Evolutionary conservation across 345 rosid species (phyloP).

Genomic region (Eutrema heterophyllum): DNA sequence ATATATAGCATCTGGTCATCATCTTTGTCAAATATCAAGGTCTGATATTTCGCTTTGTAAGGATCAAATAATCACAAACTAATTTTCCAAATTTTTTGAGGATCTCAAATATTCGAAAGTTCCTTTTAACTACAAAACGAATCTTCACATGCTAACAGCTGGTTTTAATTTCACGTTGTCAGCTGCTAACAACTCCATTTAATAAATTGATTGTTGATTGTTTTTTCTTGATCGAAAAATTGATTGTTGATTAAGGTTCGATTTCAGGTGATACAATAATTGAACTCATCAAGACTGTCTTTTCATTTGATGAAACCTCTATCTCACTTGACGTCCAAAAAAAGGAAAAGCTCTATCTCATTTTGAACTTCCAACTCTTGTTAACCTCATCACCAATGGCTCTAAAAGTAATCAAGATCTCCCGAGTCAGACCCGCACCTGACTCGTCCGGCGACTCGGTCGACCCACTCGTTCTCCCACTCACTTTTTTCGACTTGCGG

Average conservation of each 20-base stretch:
- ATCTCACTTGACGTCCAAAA: not conserved
- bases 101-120: no score
- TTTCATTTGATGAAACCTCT: not conserved
- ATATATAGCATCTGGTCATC: no score
- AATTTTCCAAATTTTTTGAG: no score
- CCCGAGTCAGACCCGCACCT: not conserved
- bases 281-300: not conserved
- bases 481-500: not conserved
- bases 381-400: not conserved
- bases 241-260: not conserved
- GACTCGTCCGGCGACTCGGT: not conserved
- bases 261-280: not conserved
- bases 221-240: no score
- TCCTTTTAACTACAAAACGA: not conserved
- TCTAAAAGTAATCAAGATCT: not conserved
- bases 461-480: not conserved
- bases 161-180: not conserved
- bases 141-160: not conserved
- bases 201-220: not conserved
- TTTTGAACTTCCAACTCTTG: no score
- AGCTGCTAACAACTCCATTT: not conserved
- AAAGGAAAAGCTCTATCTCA: no score
- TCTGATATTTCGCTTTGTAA: no score
- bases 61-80: no score
- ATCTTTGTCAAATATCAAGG: no score